Evolutionary conservation across 305 asterid genomes (phyloP).

Genomic region (Fraxinus ornus): DNA sequence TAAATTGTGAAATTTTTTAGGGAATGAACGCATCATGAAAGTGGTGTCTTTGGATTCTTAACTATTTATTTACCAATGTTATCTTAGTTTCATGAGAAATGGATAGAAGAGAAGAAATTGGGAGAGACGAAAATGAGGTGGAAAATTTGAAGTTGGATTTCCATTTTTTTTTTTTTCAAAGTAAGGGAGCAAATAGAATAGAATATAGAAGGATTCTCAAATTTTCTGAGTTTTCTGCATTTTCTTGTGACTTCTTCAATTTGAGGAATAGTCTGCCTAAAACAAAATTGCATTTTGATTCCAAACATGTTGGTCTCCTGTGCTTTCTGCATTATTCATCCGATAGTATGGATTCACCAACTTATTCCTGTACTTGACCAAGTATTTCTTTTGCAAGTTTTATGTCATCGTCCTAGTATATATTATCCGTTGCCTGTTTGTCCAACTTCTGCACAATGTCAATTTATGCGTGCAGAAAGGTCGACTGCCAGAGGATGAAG

Average conservation of each 20-base stretch:
- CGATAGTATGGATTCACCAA: background rate
- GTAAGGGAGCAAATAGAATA: background rate
- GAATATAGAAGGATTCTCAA: background rate
- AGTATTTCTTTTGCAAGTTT: background rate
- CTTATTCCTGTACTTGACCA: background rate
- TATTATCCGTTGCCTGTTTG: constrained; percentile 1
- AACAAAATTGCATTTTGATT: background rate
- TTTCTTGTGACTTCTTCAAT: background rate
- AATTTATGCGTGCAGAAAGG: constrained; percentile 70
- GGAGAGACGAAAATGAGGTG: background rate
- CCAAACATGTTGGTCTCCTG: background rate
- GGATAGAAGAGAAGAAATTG: background rate
- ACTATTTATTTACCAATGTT: background rate
- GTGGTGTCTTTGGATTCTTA: background rate
- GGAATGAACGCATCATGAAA: background rate
- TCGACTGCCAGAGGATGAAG: constrained; percentile 81
- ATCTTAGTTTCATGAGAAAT: background rate
- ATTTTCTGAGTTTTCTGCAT: background rate
- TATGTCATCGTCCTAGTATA: background rate
- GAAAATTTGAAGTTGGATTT: background rate
- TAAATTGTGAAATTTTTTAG: background rate
- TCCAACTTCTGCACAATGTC: constrained; percentile 4
- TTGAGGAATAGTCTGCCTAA: background rate
- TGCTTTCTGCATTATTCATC: background rate
- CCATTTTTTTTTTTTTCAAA: background rate